A percentile compares a stretch with the other conserved stretches of the same genome.
phyloP scores from a whole-genome alignment of 306 rosid species.

The Senna tora region DNA sequence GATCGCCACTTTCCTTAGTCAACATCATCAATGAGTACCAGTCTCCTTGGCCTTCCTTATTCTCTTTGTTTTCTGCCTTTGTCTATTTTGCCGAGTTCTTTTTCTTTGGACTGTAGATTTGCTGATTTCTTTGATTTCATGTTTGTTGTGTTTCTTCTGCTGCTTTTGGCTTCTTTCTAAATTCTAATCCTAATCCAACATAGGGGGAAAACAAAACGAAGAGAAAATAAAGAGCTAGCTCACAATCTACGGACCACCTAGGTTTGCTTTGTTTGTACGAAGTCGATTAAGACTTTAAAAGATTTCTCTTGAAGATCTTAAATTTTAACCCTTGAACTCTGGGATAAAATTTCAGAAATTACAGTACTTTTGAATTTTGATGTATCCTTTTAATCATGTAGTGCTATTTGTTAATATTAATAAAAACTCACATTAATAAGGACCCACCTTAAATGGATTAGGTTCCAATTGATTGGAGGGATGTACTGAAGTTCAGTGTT shows the following conservation, averaged over 20 bases:
- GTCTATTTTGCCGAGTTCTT: background rate
- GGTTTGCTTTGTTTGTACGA: background rate
- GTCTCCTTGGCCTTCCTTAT: conserved; percentile 21
- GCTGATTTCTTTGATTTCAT: conserved; percentile 14
- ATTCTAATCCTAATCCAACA: background rate
- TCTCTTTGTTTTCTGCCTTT: conserved; percentile 8
- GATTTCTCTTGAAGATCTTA: background rate
- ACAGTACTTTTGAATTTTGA: no score
- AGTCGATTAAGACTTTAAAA: background rate
- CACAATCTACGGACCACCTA: conserved; percentile 1
- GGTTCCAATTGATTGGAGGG: no score
- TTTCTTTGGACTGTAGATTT: background rate
- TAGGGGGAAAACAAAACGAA: background rate
- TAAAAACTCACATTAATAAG: no score
- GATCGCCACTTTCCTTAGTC: conserved; percentile 31
- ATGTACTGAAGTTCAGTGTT: no score
- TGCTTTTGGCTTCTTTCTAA: conserved; percentile 20
- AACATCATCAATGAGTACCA: conserved; percentile 31
- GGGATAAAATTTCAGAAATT: no score
- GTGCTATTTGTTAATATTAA: no score
- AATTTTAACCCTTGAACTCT: no score
- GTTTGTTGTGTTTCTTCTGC: conserved; percentile 27
- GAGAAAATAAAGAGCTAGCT: background rate
- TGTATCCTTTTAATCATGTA: no score
- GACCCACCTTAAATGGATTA: no score